These are phyloP conservation scores for Spergularia bocconei DNA, from an alignment of 148 eudicot genomes.

Conservation along the genomic window DNA sequence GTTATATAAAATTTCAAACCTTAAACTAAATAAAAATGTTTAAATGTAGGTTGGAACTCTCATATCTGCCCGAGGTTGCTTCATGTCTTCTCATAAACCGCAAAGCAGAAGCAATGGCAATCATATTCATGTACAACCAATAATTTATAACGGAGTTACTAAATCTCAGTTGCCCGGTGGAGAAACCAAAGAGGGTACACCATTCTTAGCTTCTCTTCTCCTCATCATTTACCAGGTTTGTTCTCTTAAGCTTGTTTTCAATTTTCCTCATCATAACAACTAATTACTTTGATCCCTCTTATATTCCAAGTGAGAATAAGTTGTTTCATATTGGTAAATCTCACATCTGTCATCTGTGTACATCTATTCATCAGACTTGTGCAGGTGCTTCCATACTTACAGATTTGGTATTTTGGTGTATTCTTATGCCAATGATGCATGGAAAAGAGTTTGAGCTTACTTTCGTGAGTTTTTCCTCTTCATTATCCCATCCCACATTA, in stretches of 20 bases:
- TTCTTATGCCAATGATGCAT: constrained; percentile 58
- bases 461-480: constrained; percentile 39
- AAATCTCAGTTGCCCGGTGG: background rate
- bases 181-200: constrained; percentile 29
- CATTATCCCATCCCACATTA: background rate
- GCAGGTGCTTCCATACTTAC: constrained; percentile 80
- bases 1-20: no score
- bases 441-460: constrained; percentile 63
- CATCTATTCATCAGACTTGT: constrained; percentile 46
- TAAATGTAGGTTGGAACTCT: constrained; percentile 52
- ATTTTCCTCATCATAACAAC: no score
- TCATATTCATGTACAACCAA: constrained; percentile 26
- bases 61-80: constrained; percentile 72
- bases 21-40: no score
- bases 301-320: no score
- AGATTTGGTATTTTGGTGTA: constrained; percentile 79
- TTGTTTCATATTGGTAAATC: background rate
- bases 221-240: constrained; percentile 65
- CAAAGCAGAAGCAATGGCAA: constrained; percentile 29
- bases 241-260: background rate
- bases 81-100: constrained; percentile 33
- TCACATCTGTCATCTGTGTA: constrained; percentile 13
- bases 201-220: constrained; percentile 47
- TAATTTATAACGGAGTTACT: no score
- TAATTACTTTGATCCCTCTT: background rate